These are phyloP conservation scores for Xylaria scruposa DNA, from an alignment of 495 filamentous ascomycete genomes.

Conservation along the genomic window DNA sequence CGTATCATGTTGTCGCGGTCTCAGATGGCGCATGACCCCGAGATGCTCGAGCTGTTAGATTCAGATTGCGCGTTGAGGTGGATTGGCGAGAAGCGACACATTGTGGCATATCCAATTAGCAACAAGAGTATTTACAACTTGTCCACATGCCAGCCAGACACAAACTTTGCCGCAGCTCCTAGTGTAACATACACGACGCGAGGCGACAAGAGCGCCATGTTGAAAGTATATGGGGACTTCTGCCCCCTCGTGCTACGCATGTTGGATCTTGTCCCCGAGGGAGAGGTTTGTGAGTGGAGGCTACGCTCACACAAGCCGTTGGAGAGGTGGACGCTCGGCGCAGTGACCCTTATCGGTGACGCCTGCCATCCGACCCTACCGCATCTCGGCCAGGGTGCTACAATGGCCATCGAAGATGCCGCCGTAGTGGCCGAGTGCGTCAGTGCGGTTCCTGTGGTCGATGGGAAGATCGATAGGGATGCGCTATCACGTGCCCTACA, in stretches of 20 bases:
- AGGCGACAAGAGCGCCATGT: conserved; percentile 71
- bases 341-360: conserved; percentile 76
- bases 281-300: conserved; percentile 83
- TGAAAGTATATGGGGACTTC: conserved; percentile 72
- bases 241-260: conserved; percentile 74
- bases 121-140: conserved; percentile 82
- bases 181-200: conserved; percentile 79
- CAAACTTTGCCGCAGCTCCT: conserved; percentile 72
- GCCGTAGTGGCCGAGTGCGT: conserved; percentile 74
- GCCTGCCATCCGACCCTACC: conserved; percentile 82
- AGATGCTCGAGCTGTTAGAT: conserved; percentile 71
- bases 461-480: conserved; percentile 47
- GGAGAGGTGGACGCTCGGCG: conserved; percentile 71
- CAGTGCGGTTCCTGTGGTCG: conserved; percentile 47
- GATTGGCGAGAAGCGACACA: conserved; percentile 80
- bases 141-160: conserved; percentile 75
- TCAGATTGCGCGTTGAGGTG: conserved; percentile 73
- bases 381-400: conserved; percentile 79
- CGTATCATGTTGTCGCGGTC: conserved; percentile 78
- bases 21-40: conserved; percentile 70
- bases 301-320: conserved; percentile 73
- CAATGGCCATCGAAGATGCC: conserved; percentile 84
- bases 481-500: conserved; percentile 69
- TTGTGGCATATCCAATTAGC: conserved; percentile 82
- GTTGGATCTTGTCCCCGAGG: conserved; percentile 79